Evolutionary conservation across 1,284 basidiomycete species (phyloP).

Genomic region (Irpex sp.): DNA sequence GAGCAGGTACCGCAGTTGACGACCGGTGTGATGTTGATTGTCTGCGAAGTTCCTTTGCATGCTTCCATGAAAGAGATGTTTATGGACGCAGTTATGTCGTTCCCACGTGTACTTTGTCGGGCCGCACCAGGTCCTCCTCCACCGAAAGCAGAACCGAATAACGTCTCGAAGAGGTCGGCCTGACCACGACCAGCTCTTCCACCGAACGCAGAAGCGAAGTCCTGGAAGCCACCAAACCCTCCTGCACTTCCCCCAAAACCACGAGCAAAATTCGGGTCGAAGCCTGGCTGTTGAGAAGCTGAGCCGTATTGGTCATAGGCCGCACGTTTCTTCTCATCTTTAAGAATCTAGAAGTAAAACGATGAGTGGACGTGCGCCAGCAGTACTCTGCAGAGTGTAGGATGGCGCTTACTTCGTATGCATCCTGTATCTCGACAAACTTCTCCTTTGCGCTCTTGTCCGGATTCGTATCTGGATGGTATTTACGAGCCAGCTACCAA

Average conservation of each 20-base stretch:
- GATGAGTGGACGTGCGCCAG: background rate
- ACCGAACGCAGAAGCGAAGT: constrained; percentile 69
- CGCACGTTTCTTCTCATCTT: constrained; percentile 91
- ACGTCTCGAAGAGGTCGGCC: constrained; percentile 81
- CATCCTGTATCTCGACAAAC: constrained; percentile 96
- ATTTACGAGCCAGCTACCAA: constrained; percentile 90
- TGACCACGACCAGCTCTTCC: constrained; percentile 44
- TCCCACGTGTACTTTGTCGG: constrained; percentile 62
- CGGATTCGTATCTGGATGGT: constrained; percentile 96
- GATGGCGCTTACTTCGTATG: constrained; percentile 83
- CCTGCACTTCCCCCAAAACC: constrained; percentile 42
- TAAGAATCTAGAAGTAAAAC: constrained; percentile 61
- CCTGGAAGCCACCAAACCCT: constrained; percentile 66
- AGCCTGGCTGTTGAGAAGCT: constrained; percentile 92
- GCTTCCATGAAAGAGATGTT: constrained; percentile 89
- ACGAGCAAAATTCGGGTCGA: constrained; percentile 79
- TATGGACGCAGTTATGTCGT: constrained; percentile 81
- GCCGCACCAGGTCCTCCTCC: constrained; percentile 53
- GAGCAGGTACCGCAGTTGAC: constrained; percentile 84
- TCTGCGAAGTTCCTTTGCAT: constrained; percentile 84
- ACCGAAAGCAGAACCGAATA: constrained; percentile 88
- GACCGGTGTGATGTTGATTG: constrained; percentile 79
- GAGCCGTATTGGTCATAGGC: constrained; percentile 95
- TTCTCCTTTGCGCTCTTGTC: constrained; percentile 89
- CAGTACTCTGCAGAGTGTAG: constrained; percentile 10